Evolutionary conservation across 1,284 basidiomycete species (phyloP).

Genomic region (Tilletia indica): DNA sequence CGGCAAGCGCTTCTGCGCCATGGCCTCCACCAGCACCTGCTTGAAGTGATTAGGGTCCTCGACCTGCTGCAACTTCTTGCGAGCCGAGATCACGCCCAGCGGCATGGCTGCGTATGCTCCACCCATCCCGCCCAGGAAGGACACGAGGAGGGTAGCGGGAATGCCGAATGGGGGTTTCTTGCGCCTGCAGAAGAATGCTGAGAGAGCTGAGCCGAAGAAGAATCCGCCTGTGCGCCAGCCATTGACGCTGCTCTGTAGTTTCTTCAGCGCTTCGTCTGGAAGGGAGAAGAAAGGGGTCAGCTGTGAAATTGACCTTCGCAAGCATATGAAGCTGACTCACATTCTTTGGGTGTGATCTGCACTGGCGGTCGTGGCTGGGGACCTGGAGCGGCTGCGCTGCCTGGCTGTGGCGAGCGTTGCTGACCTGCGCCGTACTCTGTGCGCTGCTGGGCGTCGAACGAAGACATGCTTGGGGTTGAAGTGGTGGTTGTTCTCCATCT

Average conservation of each 20-base stretch:
- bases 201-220: neutral
- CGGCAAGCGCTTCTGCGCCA: neutral
- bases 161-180: neutral
- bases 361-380: neutral
- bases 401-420: neutral
- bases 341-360: neutral
- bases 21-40: conserved; percentile 3
- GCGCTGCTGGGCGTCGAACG: neutral
- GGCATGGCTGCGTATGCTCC: neutral
- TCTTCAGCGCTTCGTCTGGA: neutral
- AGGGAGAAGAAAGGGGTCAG: neutral
- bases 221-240: neutral
- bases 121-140: neutral
- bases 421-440: conserved; percentile 13
- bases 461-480: neutral
- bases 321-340: neutral
- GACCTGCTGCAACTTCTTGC: neutral
- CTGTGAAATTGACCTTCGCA: neutral
- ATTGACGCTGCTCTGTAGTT: neutral
- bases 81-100: neutral
- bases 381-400: neutral
- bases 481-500: too few species aligned
- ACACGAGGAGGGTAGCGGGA: neutral
- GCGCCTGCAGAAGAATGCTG: neutral
- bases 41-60: conserved; percentile 11